Evolutionary conservation across 148 eudicot species (phyloP).

Genomic region (Rhododendron kiyosumense): DNA sequence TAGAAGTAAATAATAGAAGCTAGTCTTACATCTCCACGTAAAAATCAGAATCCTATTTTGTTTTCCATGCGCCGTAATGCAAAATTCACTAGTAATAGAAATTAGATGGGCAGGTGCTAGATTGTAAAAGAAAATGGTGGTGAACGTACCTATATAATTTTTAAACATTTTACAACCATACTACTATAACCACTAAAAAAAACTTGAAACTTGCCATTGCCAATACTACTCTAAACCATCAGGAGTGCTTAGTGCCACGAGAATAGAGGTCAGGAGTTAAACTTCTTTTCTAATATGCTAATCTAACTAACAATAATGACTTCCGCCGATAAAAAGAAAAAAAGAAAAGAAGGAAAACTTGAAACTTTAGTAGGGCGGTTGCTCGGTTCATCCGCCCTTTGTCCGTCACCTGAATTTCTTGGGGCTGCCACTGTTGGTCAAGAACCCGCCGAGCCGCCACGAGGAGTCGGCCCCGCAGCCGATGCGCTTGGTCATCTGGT

Average conservation of each 20-base stretch:
- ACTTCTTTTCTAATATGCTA: too few relatives aligned
- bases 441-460: conserved; percentile 69
- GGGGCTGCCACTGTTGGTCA: conserved; percentile 72
- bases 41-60: background rate
- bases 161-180: background rate
- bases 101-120: background rate
- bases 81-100: background rate
- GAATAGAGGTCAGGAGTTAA: too few relatives aligned
- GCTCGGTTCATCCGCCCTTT: too few relatives aligned
- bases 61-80: background rate
- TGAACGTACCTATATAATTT: background rate
- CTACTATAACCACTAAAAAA: background rate
- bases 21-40: background rate
- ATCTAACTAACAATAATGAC: background rate
- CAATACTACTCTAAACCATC: too few relatives aligned
- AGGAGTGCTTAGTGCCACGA: too few relatives aligned
- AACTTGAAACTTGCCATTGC: too few relatives aligned
- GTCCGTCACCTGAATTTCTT: conserved; percentile 44
- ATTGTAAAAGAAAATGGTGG: background rate
- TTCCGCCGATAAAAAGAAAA: too few relatives aligned
- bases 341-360: background rate
- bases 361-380: background rate
- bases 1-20: background rate
- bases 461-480: conserved; percentile 44
- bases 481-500: conserved; percentile 51